Conservation (phyloP, 257 asterid species). For the Solanum chmielewskii region DNA sequence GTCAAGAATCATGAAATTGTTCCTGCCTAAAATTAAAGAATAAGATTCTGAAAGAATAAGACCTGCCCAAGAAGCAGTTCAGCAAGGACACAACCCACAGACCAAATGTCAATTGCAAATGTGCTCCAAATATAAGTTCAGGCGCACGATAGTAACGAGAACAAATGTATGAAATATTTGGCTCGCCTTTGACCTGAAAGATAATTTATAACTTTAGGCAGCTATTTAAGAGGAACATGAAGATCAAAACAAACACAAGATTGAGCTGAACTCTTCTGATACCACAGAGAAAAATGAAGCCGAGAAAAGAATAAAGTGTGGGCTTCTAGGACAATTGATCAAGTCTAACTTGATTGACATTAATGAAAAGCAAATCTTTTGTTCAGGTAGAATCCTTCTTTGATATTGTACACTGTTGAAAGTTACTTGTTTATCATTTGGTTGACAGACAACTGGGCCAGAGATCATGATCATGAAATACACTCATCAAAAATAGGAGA, state of each 20-base stretch:
- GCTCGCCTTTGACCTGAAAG: constrained; percentile 18
- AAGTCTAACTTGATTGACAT: not conserved
- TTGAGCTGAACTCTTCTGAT: not conserved
- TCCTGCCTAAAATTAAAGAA: not conserved
- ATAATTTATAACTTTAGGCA: not conserved
- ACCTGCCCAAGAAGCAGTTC: constrained; percentile 25
- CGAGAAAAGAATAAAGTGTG: not conserved
- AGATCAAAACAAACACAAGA: not conserved
- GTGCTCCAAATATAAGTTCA: constrained; percentile 26
- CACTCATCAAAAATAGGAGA: not conserved
- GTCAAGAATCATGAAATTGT: not conserved
- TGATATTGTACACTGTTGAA: not conserved
- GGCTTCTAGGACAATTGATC: not conserved
- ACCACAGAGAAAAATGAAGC: not conserved
- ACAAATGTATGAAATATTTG: constrained; percentile 22
- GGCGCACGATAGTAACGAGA: constrained; percentile 25
- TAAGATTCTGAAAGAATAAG: not conserved
- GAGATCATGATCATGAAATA: not conserved
- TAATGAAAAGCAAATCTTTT: not conserved
- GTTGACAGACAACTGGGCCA: not conserved
- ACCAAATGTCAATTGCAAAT: constrained; percentile 21
- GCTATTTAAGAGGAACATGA: not conserved
- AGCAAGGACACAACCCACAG: constrained; percentile 27
- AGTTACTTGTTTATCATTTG: not conserved
- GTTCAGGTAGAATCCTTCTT: not conserved